Base-by-base conservation (phyloP, 192 early-diverging fungal species). In the Podila clonocystis region DNA sequence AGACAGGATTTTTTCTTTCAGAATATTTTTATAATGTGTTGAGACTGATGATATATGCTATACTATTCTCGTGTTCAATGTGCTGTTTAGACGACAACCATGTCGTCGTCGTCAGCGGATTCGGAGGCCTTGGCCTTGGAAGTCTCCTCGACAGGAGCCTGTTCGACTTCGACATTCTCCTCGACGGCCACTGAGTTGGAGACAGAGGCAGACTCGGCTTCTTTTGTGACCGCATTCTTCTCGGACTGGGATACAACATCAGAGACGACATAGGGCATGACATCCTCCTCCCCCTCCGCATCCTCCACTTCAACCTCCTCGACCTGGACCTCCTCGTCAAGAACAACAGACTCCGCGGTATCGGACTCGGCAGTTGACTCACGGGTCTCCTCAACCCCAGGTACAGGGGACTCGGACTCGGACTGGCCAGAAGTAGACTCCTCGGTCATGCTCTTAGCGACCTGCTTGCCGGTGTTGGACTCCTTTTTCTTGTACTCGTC, bases 401-500 rank as follows among this genome's bases (percentile, higher is more conserved):
- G 15, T 24, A 22, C 52, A 24, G 52, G 24, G 6, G n/a, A 24
- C 9, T 55, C 52, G n/a, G 50, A 52, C 17, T 52, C 50, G 6
- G 8, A n/a, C 6, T 1, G n/a, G 24, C 2, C 52, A 24, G 52
- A 55, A 9, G 6, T 4, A 9, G 52, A 9, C 22, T 55, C 52
- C 0, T 11, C 29, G 17, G 9, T n/a, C n/a, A n/a, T 15, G 9
- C 34, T 20, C 17, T 20, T 30, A 3, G 59, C 19, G n/a, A 69
- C 64, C 36, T 78, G 55, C 65, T 78, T 78, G 31, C 75, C 69
- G 2, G 65, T 63, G 20, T 65, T 79, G 20, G 49, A 5, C n/a
- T 72, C 62, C 17, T n/a, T 30, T n/a, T 31, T 63, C 59, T 62
- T 70, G 48, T 30, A 70, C 4, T n/a, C 58, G 45, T 75, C 74